phyloP scores from a whole-genome alignment of 495 filamentous ascomycete species.

The Penicillium bialowiezense region DNA sequence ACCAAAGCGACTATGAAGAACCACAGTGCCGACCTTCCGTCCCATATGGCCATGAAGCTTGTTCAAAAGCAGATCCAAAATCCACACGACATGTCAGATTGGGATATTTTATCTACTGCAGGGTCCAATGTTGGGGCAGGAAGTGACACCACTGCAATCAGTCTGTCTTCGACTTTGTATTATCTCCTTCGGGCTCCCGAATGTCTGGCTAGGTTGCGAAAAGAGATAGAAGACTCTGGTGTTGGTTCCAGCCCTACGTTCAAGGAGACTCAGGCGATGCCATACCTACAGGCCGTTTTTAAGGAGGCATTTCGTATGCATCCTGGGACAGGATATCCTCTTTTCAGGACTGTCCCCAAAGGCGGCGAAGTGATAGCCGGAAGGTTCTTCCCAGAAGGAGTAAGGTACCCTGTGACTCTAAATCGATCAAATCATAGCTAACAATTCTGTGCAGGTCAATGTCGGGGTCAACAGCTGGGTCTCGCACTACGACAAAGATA shows the following conservation, averaged over 20 bases:
- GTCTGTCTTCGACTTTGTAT: constrained; percentile 61
- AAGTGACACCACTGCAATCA: constrained; percentile 66
- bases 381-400: constrained; percentile 1
- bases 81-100: neutral
- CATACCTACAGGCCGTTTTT: constrained; percentile 64
- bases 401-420: neutral
- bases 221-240: constrained; percentile 57
- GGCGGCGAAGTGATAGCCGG: neutral
- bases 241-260: constrained; percentile 42
- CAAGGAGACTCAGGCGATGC: constrained; percentile 53
- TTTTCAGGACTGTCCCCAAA: constrained; percentile 36
- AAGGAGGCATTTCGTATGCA: constrained; percentile 67
- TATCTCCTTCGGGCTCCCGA: constrained; percentile 54
- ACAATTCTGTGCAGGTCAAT: neutral
- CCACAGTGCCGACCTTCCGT: neutral
- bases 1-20: neutral
- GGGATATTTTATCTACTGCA: constrained; percentile 58
- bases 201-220: constrained; percentile 39
- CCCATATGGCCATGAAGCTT: neutral
- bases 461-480: constrained; percentile 36
- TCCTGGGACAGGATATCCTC: constrained; percentile 56
- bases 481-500: constrained; percentile 13
- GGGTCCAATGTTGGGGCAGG: constrained; percentile 54
- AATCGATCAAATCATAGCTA: neutral
- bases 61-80: neutral